Evolutionary conservation across 768 basidiomycete genomes (phyloP), one percentile per base, ranked within the genome.

Genomic region (Tylopilus felleus): DNA sequence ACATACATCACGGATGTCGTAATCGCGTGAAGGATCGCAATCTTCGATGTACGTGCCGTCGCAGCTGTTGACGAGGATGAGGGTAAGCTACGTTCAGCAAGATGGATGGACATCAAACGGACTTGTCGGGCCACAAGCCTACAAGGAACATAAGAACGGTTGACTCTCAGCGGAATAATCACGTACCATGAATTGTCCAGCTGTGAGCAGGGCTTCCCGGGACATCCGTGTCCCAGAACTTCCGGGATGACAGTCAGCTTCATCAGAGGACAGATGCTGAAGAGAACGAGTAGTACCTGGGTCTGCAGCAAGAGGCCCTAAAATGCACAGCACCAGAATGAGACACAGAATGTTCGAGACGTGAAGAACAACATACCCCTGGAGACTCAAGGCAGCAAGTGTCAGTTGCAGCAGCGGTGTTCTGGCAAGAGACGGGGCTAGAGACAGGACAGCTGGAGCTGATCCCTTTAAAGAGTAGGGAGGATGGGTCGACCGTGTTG

Each of bases 181-280:
- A 62, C 76, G 27, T 51, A 83, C 86, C 85, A 52, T 88, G 86
- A 47, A 88, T 83, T 0, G 86, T 90, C 86, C 88, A 90, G 63
- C 82, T 84, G 61, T 87, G 65, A 12, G 60, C 60, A 4, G 86
- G 88, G 5, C 88, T 85, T 25, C 81, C 82, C 0, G 76, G 71
- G 0, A 85, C 82, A 42, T 81, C 65, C 1, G 82, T 85, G 56
- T 90, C 86, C 87, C 88, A 90, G 69, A 88, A 86, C 82, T 86
- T 65, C 14, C 23, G 19, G n/a, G 6, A 53, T 9, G 23, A 52
- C 33, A 17, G 22, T 66, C 49, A 63, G 51, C 6, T 36, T 5
- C 2, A 8, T 5, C 2, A 8, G 16, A 29, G 1, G 8, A 38
- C 38, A 6, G 28, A 8, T 4, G 8, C 8, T 0, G 23, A 40